Percentiles rank a stretch among this genome's conserved stretches.
These are phyloP conservation scores for Calonectria pseudoturangicola DNA, from an alignment of 2,329 filamentous ascomycete species.

Conservation along the genomic window DNA sequence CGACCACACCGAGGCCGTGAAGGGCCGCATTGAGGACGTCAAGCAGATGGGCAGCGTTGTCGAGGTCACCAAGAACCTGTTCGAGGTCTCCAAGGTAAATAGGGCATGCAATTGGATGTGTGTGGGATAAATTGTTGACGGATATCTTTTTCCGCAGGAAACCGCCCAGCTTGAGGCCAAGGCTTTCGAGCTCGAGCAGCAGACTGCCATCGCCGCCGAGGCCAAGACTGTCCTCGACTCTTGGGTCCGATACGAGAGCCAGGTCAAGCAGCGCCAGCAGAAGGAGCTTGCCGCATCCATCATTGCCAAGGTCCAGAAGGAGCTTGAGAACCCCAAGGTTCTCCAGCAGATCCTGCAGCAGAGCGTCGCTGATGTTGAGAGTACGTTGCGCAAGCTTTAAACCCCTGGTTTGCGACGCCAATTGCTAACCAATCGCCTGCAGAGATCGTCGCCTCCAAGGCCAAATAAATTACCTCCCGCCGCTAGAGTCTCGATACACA, in stretches of 20 bases:
- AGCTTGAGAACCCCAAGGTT: constrained; percentile 97
- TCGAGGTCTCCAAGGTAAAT: constrained; percentile 96
- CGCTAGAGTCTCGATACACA: constrained; percentile 60
- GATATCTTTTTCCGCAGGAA: constrained; percentile 76
- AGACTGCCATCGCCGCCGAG: constrained; percentile 92
- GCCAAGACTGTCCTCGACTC: constrained; percentile 97
- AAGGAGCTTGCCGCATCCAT: constrained; percentile 93
- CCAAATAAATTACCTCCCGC: constrained; percentile 72
- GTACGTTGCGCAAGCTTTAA: constrained; percentile 68
- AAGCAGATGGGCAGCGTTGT: constrained; percentile 96
- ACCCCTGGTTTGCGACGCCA: not conserved
- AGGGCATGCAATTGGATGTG: constrained; percentile 37
- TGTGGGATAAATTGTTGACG: constrained; percentile 48
- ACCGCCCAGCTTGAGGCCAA: constrained; percentile 96
- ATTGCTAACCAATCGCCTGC: constrained; percentile 59
- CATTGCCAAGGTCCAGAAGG: constrained; percentile 98
- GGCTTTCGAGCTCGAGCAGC: constrained; percentile 98
- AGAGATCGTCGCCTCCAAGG: constrained; percentile 79
- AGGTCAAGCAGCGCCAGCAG: constrained; percentile 99
- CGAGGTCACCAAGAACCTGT: constrained; percentile 96
- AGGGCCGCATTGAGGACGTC: constrained; percentile 94
- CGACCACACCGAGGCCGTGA: constrained; percentile 96
- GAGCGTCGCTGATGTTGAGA: constrained; percentile 96
- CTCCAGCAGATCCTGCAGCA: constrained; percentile 99
- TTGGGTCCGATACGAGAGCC: constrained; percentile 98